Conservation (phyloP, 441 rosid genomes). For the Croton setiger region DNA sequence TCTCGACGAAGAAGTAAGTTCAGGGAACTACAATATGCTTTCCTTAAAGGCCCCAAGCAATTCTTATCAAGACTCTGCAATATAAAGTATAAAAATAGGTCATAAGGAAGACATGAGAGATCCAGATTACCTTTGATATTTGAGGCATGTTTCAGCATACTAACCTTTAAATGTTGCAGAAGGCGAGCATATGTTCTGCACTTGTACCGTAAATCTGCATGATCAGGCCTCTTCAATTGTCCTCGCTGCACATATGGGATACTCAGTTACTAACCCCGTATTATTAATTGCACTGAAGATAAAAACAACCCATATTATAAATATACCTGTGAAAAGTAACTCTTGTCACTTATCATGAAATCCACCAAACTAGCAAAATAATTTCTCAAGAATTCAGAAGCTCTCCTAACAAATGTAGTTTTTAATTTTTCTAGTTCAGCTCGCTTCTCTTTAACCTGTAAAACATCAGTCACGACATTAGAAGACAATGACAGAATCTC, state of each 20-base stretch:
- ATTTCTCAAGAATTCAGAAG: slow-evolving; percentile 95
- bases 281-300: slow-evolving; percentile 13
- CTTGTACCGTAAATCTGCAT: slow-evolving; percentile 97
- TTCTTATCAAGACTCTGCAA: slow-evolving; percentile 89
- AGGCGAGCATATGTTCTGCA: slow-evolving; percentile 99
- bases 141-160: slow-evolving; percentile 17
- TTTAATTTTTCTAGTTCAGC: slow-evolving; percentile 83
- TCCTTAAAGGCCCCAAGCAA: slow-evolving; percentile 86
- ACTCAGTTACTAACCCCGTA: slow-evolving; percentile 21
- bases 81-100: slow-evolving; percentile 14
- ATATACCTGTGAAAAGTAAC: slow-evolving; percentile 95
- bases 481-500: not conserved
- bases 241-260: slow-evolving; percentile 62
- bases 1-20: slow-evolving; percentile 97
- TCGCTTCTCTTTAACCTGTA: slow-evolving; percentile 88
- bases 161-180: slow-evolving; percentile 94
- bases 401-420: slow-evolving; percentile 82
- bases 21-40: slow-evolving; percentile 96
- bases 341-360: slow-evolving; percentile 97
- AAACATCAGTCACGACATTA: slow-evolving; percentile 22
- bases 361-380: slow-evolving; percentile 98
- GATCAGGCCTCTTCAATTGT: slow-evolving; percentile 99
- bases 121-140: slow-evolving; percentile 8
- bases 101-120: slow-evolving; percentile 14
- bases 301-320: slow-evolving; percentile 12